Evolutionary conservation across 306 rosid species (phyloP), one percentile per base, ranked within the genome.

Genomic region (Cicer pinnatifidum): DNA sequence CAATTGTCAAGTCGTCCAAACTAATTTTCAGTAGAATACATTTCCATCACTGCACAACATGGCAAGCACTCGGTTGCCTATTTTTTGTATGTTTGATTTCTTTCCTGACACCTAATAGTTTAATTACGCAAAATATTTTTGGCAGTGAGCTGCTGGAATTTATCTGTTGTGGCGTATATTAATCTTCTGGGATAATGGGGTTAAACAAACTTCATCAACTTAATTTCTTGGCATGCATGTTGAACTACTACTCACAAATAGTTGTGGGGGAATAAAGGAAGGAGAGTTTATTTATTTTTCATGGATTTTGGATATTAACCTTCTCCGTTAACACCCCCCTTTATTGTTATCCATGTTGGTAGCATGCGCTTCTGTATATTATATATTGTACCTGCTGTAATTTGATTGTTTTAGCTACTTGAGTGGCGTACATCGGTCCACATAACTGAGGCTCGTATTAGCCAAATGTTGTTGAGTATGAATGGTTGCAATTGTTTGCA

Each of bases 141-240:
- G 38, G 33, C 77, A 78, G 72, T 15, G 59, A 52, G 38, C 41
- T 37, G 33, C 11, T 19, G 19, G 6, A 44, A 44, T 47, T 33
- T 35, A 4, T 35, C 46, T 11, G 9, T n/a, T 0, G 37, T 40
- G 9, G 46, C 11, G 28, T 23, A 39, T 41, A 44, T 68, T 35
- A 11, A 46, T 43, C 35, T 28, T 28, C 35, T 28, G 5, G 35
- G 35, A 3, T 40, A n/a, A 57, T 10, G 44, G 38, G 20, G 48
- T 48, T 63, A 12, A 15, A 11, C 57, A 28, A 41, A 10, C 1
- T 44, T 54, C 8, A 19, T 75, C 72, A 39, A 75, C 67, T 63
- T 28, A 11, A 17, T 51, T 11, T 9, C 50, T 50, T 9, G 3
- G 28, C 8, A 6, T 65, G 38, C 46, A 66, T 23, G 20, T 33